phyloP scores from a whole-genome alignment of 345 rosid genomes.

The Psidium guajava region DNA sequence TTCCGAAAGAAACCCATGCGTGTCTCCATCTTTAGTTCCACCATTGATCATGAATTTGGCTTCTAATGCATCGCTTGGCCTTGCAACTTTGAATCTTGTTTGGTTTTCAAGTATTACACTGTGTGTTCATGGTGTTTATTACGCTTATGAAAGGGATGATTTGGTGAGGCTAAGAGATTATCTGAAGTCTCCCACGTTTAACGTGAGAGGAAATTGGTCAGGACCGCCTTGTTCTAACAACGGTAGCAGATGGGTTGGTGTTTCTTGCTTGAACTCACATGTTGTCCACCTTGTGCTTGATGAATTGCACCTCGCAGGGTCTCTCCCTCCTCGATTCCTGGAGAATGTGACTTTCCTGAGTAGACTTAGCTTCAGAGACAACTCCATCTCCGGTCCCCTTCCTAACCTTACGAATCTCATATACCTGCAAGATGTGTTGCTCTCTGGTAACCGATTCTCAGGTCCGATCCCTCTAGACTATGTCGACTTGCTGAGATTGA shows the following conservation, averaged over 20 bases:
- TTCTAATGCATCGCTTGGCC: neutral
- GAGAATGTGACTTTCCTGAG: conserved; percentile 26
- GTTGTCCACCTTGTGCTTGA: conserved; percentile 33
- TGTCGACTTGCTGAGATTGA: conserved; percentile 15
- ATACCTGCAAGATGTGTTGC: conserved; percentile 12
- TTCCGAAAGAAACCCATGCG: neutral
- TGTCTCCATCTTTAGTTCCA: neutral
- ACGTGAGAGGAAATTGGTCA: conserved; percentile 31
- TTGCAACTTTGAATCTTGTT: neutral
- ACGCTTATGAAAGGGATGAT: conserved; percentile 23
- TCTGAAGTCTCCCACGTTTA: conserved; percentile 6
- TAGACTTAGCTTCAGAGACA: conserved; percentile 30
- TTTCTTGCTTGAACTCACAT: conserved; percentile 28
- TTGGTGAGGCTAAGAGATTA: conserved; percentile 33
- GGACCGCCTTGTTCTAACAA: conserved; percentile 37
- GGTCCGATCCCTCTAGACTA: conserved; percentile 26
- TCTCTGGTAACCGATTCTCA: conserved; percentile 31
- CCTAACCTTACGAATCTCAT: conserved; percentile 25
- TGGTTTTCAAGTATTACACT: neutral
- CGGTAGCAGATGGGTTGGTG: conserved; percentile 32
- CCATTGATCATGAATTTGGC: conserved; percentile 5
- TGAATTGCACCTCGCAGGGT: conserved; percentile 26
- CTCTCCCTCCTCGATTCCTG: conserved; percentile 27
- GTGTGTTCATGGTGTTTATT: neutral
- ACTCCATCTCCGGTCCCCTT: conserved; percentile 22